Evolutionary conservation across 2,329 filamentous ascomycete species (phyloP), one percentile per base, ranked within the genome.

Genomic region (Sclerotiophoma versabilis): DNA sequence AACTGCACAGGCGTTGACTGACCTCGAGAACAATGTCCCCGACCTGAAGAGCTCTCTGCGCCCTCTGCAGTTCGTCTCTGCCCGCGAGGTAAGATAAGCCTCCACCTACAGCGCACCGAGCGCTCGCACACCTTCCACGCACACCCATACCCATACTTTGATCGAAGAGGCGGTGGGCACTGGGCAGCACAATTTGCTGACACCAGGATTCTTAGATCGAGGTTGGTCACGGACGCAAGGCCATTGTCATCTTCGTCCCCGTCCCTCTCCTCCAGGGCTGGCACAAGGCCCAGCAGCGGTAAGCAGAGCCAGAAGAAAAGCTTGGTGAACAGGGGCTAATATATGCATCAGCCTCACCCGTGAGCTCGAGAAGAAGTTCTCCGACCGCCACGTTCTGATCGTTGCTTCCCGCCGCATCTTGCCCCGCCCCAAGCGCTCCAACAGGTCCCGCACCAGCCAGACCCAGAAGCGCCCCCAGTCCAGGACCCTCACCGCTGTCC

Each of bases 281-380:
- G 92, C 95, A 98, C 91, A 93, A 95, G 79, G 92, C 96, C 80
- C 95, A 99, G 88, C 95, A 98, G 87, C 93, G 95, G 93, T 98
- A 93, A 83, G 89, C 81, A 64, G 46, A 15, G 10, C 23, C 4
- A 7, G 2, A 4, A 8, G 5, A 36, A 26, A n/a, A 6, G 10
- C 10, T 7, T 8, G 5, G 6, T 11, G 14, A n/a, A 23, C 27
- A 10, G 10, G 8, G 34, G 38, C 64, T 64, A 37, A 65, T 43
- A 17, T 5, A 38, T 64, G 2, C 12, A n/a, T n/a, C 63, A 98
- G 93, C 79, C 89, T 99, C 79, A 99, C 95, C 82, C 95, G 95
- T 84, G 95, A 99, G 87, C 93, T 99, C 79, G 95, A 99, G 90
- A 99, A 99, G 92, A 99, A 99, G 87, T 99, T 99, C 92, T 98